Evolutionary conservation across 1,139 yeast species (phyloP), one percentile per base, ranked within the genome.

Genomic region (Protomyces gravidus): DNA sequence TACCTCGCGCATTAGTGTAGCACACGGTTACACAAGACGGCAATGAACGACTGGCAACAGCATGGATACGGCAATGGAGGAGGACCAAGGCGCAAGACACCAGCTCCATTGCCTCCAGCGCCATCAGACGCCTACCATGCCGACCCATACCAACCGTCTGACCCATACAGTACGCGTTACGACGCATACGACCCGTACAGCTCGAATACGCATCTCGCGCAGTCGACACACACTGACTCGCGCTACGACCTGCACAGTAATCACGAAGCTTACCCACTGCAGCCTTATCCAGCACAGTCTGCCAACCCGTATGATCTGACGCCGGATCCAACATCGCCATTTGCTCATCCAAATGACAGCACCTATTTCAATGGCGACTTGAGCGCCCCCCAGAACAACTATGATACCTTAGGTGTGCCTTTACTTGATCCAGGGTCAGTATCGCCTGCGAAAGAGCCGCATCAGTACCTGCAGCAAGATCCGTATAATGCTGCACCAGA

Each of bases 201-300:
- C 21, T 15, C 21, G 9, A 36, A 13, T 11, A 36, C 42, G 23
- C 42, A 36, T 7, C 42, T 36, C 17, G 42, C 42, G 5, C 19
- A n/a, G 7, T 36, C 42, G 11, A 15, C 15, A 1, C 42, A 27
- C 15, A 46, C 26, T 11, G 27, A 32, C 7, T 26, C 58, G 32
- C 47, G 25, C 11, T 53, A 53, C 17, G 51, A 33, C 9, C 19
- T 36, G 26, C 45, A 45, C 7, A 46, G 32, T 7, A 33, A 17
- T 15, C 36, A 53, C n/a, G 58, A 53, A 36, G 46, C 58, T 9
- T 53, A 53, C 26, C 58, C 58, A 6, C 15, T 53, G 36, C 58
- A 53, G 21, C 36, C 39, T 11, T 53, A 46, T 21, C 58, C 58
- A 17, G 46, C 45, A 21, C 46, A 45, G 46, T 28, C 45, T 13